phyloP scores from a whole-genome alignment of 2,329 filamentous ascomycete species.

The Trichoderma koningii region DNA sequence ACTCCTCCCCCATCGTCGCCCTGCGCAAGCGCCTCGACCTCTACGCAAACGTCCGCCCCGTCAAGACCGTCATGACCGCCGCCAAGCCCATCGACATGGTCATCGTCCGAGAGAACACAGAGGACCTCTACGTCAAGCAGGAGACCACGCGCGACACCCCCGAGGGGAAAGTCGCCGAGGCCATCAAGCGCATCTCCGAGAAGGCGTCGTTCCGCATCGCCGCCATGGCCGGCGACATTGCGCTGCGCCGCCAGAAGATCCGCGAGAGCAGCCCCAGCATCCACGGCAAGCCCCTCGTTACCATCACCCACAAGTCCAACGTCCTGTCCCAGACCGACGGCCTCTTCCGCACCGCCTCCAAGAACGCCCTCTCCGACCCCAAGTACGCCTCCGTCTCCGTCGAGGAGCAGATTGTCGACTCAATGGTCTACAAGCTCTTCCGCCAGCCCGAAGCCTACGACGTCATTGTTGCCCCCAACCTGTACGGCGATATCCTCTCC shows the following conservation, averaged over 20 bases:
- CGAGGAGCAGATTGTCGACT: constrained; percentile 98
- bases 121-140: constrained; percentile 97
- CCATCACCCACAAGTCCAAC: constrained; percentile 98
- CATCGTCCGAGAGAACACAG: constrained; percentile 98
- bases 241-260: constrained; percentile 79
- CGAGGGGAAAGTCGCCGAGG: constrained; percentile 86
- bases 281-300: constrained; percentile 74
- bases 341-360: constrained; percentile 81
- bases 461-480: constrained; percentile 90
- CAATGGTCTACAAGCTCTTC: constrained; percentile 99
- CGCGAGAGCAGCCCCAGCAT: constrained; percentile 61
- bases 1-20: constrained; percentile 94
- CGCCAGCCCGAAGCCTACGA: constrained; percentile 94
- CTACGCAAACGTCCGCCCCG: constrained; percentile 95
- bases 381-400: constrained; percentile 96
- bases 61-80: constrained; percentile 75
- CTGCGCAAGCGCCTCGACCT: constrained; percentile 93
- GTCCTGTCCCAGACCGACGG: constrained; percentile 96
- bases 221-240: constrained; percentile 92
- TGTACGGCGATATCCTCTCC: constrained; percentile 93
- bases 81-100: constrained; percentile 84
- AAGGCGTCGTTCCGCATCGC: constrained; percentile 83
- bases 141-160: constrained; percentile 78
- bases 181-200: constrained; percentile 95
- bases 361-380: constrained; percentile 80